These are phyloP conservation scores for Cotoneaster glaucophyllus DNA, from an alignment of 306 rosid species.

Conservation along the genomic window DNA sequence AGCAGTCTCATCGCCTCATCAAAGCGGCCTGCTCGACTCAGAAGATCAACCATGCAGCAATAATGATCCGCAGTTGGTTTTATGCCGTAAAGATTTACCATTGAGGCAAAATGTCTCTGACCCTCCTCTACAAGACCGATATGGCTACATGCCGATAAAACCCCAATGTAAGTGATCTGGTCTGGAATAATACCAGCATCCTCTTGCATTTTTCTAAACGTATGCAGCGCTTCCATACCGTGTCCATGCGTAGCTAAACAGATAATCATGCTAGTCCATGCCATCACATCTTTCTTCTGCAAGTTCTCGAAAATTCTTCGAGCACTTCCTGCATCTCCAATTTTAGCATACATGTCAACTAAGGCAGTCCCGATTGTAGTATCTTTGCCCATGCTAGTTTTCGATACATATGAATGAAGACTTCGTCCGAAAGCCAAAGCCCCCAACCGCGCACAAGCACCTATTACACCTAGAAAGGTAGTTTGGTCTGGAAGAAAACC, in stretches of 20 bases:
- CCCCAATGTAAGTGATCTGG: conserved; percentile 52
- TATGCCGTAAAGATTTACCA: conserved; percentile 42
- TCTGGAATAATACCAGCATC: conserved; percentile 49
- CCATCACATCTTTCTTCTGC: conserved; percentile 56
- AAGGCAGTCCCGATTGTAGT: conserved; percentile 58
- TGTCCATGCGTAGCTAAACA: conserved; percentile 63
- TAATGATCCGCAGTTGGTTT: conserved; percentile 67
- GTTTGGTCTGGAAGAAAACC: conserved; percentile 49
- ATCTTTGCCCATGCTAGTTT: conserved; percentile 31
- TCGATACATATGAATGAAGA: conserved; percentile 47
- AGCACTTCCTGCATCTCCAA: conserved; percentile 51
- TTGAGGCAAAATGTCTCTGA: conserved; percentile 41
- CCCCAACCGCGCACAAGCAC: conserved; percentile 47
- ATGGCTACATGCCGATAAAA: conserved; percentile 66
- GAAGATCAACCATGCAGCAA: conserved; percentile 72
- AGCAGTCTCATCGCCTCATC: conserved; percentile 52
- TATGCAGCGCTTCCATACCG: conserved; percentile 50
- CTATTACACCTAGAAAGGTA: conserved; percentile 43
- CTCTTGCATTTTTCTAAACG: conserved; percentile 60
- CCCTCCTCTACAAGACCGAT: conserved; percentile 63
- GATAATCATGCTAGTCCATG: conserved; percentile 69
- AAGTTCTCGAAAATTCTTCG: conserved; percentile 37
- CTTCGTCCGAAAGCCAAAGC: conserved; percentile 48
- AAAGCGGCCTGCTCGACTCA: conserved; percentile 63
- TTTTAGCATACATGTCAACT: conserved; percentile 62